Evolutionary conservation across 805 yeast genomes (phyloP).

Genomic region (Metschnikowia corniflorae): DNA sequence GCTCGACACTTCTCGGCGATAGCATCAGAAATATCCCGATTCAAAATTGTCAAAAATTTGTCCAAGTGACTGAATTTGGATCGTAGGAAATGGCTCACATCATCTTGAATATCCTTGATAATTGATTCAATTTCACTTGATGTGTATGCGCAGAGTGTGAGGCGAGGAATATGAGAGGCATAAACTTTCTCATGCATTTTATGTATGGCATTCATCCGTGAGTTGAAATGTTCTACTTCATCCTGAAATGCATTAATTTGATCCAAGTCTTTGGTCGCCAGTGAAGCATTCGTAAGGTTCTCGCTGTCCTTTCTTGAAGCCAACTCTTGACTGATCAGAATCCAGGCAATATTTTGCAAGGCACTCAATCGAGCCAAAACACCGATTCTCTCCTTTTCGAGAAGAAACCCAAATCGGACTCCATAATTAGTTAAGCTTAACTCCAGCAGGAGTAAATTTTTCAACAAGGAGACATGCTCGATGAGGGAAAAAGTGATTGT

Average conservation of each 20-base stretch:
- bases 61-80: slow-evolving; percentile 19
- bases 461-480: slow-evolving; percentile 48
- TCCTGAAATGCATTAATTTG: slow-evolving; percentile 24
- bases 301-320: slow-evolving; percentile 17
- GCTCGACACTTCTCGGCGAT: slow-evolving; percentile 21
- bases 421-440: slow-evolving; percentile 30
- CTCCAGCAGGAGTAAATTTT: slow-evolving; percentile 22
- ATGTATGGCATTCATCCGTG: slow-evolving; percentile 9
- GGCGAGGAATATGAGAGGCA: slow-evolving; percentile 4
- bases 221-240: slow-evolving; percentile 19
- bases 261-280: slow-evolving; percentile 9
- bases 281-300: neutral
- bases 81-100: slow-evolving; percentile 8
- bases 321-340: slow-evolving; percentile 10
- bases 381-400: slow-evolving; percentile 30
- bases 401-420: slow-evolving; percentile 39
- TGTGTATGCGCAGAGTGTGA: slow-evolving; percentile 6
- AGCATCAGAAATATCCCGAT: slow-evolving; percentile 20
- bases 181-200: slow-evolving; percentile 3
- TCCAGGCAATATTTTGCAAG: slow-evolving; percentile 10
- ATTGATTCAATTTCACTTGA: slow-evolving; percentile 1
- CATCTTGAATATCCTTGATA: slow-evolving; percentile 5
- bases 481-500: slow-evolving; percentile 54
- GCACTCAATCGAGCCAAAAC: slow-evolving; percentile 25
- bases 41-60: slow-evolving; percentile 20